These are phyloP conservation scores for Tagetes erecta DNA, from an alignment of 129 eudicot species.

Conservation along the genomic window DNA sequence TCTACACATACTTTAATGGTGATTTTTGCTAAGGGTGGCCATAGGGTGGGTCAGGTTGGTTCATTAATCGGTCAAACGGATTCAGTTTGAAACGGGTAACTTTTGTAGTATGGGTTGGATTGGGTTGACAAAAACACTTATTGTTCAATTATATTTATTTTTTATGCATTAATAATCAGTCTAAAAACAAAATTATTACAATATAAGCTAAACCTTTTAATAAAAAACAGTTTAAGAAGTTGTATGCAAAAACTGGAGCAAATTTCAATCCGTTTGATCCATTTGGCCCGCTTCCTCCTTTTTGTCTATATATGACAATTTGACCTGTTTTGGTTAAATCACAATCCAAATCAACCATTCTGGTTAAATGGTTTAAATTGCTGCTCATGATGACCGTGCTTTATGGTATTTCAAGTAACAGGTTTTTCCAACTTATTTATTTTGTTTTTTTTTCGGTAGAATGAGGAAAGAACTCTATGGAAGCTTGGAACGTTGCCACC, in stretches of 20 bases:
- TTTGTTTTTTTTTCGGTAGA: constrained; percentile 47
- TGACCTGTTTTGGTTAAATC: neutral
- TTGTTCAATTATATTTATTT: neutral
- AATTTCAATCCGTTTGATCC: neutral
- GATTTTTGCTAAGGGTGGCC: constrained; percentile 15
- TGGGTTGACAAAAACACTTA: neutral
- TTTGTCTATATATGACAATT: neutral
- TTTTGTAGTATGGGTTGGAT: constrained; percentile 4
- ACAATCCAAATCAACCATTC: neutral
- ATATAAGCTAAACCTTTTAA: neutral
- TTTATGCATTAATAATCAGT: neutral
- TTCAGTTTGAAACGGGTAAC: neutral
- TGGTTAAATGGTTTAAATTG: neutral
- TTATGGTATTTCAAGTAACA: neutral
- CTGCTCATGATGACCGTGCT: neutral
- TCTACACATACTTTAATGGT: neutral
- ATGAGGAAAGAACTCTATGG: constrained; percentile 96
- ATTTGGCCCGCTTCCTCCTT: neutral
- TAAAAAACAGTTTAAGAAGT: neutral
- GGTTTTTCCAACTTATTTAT: constrained; percentile 2
- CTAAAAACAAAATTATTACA: neutral
- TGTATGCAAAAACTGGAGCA: neutral
- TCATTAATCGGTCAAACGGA: neutral
- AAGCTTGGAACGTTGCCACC: constrained; percentile 98
- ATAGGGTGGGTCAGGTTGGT: neutral